Percentiles rank a stretch among this genome's conserved stretches.
Evolutionary conservation across 768 basidiomycete genomes (phyloP).

Genomic region (Lactifluus piperatus): DNA sequence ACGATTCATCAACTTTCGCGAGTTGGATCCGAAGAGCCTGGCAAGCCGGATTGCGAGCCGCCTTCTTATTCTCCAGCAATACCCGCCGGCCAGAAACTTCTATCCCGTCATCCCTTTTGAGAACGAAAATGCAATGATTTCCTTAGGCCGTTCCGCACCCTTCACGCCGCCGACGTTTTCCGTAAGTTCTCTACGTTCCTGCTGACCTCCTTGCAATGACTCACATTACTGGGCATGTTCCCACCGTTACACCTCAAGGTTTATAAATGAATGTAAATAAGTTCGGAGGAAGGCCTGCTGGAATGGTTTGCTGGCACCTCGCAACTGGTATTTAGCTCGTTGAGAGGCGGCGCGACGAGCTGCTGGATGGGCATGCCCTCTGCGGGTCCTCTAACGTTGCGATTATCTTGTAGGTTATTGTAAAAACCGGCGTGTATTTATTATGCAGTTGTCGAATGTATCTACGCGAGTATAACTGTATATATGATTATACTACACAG

Average conservation of each 20-base stretch:
- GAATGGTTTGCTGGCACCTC: too few species aligned
- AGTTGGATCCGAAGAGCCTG: neutral
- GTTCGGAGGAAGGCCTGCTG: too few species aligned
- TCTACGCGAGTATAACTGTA: too few species aligned
- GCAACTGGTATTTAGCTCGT: too few species aligned
- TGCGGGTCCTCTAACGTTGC: too few species aligned
- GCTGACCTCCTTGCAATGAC: neutral
- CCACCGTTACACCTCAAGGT: neutral
- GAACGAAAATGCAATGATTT: neutral
- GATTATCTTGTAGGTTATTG: too few species aligned
- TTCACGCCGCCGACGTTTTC: neutral
- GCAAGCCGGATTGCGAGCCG: neutral
- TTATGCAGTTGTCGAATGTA: too few species aligned
- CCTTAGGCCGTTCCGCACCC: neutral
- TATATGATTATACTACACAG: too few species aligned
- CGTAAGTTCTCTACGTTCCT: neutral
- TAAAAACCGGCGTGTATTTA: too few species aligned
- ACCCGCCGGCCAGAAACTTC: neutral
- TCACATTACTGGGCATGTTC: neutral
- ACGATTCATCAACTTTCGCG: neutral
- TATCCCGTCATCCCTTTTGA: neutral
- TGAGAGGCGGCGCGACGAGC: neutral
- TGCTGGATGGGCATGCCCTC: too few species aligned
- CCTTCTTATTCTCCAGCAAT: neutral
- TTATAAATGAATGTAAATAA: neutral